phyloP scores from a whole-genome alignment of 2,329 filamentous ascomycete species.

The Phialocephala sp. region DNA sequence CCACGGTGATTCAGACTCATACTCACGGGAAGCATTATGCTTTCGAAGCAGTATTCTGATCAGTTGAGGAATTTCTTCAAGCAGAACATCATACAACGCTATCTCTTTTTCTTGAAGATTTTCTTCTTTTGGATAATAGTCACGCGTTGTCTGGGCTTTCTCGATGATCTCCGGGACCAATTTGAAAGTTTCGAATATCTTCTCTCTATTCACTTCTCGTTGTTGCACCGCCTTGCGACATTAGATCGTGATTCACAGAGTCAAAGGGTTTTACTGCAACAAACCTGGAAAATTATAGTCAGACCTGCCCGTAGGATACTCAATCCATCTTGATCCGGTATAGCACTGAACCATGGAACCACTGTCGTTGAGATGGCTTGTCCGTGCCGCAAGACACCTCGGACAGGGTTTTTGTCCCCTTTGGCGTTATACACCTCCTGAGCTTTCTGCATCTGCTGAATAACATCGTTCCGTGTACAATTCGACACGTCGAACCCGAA shows the following conservation, averaged over 20 bases:
- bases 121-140: neutral
- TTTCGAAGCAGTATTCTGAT: conserved; percentile 6
- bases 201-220: conserved; percentile 8
- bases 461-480: neutral
- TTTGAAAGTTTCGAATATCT: conserved; percentile 4
- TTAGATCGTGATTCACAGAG: neutral
- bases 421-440: neutral
- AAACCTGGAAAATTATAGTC: conserved; percentile 2
- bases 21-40: neutral
- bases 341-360: neutral
- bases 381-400: neutral
- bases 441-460: neutral
- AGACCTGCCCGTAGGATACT: neutral
- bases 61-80: conserved; percentile 4
- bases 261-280: neutral
- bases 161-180: neutral
- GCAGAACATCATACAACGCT: neutral
- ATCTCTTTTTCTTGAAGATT: neutral
- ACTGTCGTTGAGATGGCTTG: neutral
- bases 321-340: neutral
- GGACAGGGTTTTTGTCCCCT: conserved; percentile 4
- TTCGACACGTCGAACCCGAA: neutral
- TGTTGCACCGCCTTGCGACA: neutral
- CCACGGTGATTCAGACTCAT: neutral
- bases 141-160: neutral